These are phyloP conservation scores for Globisporangium spinosum DNA, from an alignment of 352 stramenopile species.

Conservation along the genomic window DNA sequence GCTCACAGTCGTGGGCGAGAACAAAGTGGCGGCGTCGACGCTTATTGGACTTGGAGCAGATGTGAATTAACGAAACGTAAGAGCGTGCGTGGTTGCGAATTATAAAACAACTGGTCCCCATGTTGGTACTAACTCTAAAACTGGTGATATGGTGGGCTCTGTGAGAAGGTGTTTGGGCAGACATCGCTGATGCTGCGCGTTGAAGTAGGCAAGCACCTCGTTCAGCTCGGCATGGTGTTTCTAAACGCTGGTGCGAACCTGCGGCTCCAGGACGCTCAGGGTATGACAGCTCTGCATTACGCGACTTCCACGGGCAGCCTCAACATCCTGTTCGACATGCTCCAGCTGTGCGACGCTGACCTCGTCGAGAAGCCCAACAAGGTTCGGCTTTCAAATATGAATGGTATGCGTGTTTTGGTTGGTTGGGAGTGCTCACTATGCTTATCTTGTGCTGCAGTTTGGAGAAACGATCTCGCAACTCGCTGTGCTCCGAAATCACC, in stretches of 20 bases:
- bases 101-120: neutral
- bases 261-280: constrained; percentile 63
- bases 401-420: neutral
- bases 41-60: constrained; percentile 74
- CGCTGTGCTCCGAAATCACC: constrained; percentile 36
- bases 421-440: neutral
- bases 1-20: constrained; percentile 73
- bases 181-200: constrained; percentile 68
- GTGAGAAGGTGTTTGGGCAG: constrained; percentile 65
- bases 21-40: constrained; percentile 42
- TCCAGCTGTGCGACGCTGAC: constrained; percentile 53
- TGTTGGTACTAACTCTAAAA: neutral
- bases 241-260: constrained; percentile 61
- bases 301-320: constrained; percentile 44
- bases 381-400: constrained; percentile 20
- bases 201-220: constrained; percentile 51
- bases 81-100: neutral
- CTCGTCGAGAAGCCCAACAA: constrained; percentile 58
- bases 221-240: constrained; percentile 72
- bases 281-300: constrained; percentile 72
- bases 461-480: constrained; percentile 54
- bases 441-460: constrained; percentile 28
- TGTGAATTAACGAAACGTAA: constrained; percentile 66
- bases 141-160: neutral
- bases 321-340: constrained; percentile 65